phyloP scores from a whole-genome alignment of 257 asterid genomes.

The Capsicum pubescens region DNA sequence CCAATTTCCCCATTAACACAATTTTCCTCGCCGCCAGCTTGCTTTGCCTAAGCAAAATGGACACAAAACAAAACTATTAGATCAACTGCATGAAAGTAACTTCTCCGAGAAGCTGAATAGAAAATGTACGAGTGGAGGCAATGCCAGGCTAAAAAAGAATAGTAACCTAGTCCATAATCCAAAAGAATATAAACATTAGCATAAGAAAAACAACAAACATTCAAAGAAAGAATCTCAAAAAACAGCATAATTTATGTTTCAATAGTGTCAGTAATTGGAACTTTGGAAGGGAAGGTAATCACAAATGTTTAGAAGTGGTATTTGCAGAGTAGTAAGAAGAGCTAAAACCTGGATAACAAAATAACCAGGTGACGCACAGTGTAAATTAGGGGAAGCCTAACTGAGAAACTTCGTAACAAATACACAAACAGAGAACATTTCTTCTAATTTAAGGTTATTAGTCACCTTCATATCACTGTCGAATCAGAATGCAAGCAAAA shows the following conservation, averaged over 20 bases:
- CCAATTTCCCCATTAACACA: constrained; percentile 41
- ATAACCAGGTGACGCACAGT: background rate
- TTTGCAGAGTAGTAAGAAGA: background rate
- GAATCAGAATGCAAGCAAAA: background rate
- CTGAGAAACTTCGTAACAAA: background rate
- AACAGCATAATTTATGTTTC: background rate
- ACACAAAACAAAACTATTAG: background rate
- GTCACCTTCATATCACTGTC: background rate
- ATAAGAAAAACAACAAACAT: background rate
- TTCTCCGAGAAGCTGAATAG: background rate
- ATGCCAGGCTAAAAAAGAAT: constrained; percentile 18
- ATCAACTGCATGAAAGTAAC: constrained; percentile 11
- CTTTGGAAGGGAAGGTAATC: background rate
- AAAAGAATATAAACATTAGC: background rate
- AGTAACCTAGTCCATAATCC: background rate
- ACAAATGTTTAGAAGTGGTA: constrained; percentile 10
- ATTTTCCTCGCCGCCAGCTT: constrained; percentile 41
- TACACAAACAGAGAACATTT: background rate
- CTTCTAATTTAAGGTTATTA: background rate
- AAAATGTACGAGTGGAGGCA: constrained; percentile 5
- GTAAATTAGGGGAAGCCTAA: background rate
- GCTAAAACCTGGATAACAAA: background rate
- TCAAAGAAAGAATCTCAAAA: background rate
- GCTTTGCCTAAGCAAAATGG: constrained; percentile 48
- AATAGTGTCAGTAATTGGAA: background rate